Conservation (phyloP, 1,284 basidiomycete species). For the Tremellales sp. region DNA sequence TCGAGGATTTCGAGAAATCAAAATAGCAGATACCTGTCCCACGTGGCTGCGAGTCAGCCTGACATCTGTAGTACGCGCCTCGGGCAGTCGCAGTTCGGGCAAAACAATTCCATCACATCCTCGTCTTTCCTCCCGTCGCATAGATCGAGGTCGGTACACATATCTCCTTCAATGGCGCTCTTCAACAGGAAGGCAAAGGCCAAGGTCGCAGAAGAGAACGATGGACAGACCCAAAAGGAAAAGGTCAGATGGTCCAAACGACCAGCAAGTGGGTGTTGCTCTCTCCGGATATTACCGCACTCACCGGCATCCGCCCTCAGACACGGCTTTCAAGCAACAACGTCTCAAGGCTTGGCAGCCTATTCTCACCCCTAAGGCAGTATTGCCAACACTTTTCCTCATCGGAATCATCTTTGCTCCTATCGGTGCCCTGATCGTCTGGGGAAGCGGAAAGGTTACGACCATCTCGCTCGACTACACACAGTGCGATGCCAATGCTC, state of each 20-base stretch:
- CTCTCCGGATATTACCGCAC: background rate
- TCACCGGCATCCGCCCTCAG: constrained; percentile 43
- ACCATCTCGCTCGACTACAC: constrained; percentile 97
- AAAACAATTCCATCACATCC: too few relatives aligned
- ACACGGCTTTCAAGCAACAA: constrained; percentile 99
- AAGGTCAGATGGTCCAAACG: constrained; percentile 82
- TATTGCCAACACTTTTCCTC: constrained; percentile 92
- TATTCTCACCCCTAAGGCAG: constrained; percentile 94
- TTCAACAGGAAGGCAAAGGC: constrained; percentile 43
- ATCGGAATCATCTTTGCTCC: constrained; percentile 93
- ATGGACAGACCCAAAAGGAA: constrained; percentile 55
- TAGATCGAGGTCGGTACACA: too few relatives aligned
- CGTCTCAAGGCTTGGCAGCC: constrained; percentile 99
- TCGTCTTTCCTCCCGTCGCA: too few relatives aligned
- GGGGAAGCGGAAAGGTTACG: constrained; percentile 80
- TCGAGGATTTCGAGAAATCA: too few relatives aligned
- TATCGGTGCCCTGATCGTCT: constrained; percentile 88
- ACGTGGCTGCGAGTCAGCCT: too few relatives aligned
- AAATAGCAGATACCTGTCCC: too few relatives aligned
- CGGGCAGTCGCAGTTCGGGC: too few relatives aligned
- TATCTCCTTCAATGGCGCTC: constrained; percentile 43
- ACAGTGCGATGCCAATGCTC: constrained; percentile 68
- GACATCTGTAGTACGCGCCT: too few relatives aligned
- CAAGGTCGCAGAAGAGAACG: constrained; percentile 25
- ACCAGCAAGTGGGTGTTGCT: constrained; percentile 70